Conservation (phyloP, 768 basidiomycete species). For the Tephrocybe sp. region DNA sequence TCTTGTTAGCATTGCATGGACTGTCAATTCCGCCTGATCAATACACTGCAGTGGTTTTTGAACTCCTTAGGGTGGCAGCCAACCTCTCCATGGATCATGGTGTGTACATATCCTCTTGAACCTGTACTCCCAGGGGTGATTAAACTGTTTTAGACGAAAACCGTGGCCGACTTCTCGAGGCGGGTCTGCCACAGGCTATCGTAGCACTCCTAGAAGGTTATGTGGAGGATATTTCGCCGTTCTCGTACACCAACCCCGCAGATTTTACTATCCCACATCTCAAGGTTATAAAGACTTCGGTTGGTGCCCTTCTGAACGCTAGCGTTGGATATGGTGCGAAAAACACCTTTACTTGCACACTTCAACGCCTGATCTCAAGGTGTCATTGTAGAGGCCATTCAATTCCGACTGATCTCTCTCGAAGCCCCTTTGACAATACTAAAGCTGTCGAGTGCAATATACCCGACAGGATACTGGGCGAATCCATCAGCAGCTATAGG, state of each 20-base stretch:
- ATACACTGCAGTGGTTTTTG: conserved; percentile 55
- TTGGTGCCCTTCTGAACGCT: conserved; percentile 79
- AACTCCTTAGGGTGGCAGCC: conserved; percentile 76
- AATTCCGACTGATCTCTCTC: conserved; percentile 62
- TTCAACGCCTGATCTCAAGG: too few relatives aligned
- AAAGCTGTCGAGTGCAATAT: conserved; percentile 65
- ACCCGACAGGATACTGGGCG: conserved; percentile 73
- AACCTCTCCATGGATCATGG: conserved; percentile 87
- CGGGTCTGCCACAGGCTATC: conserved; percentile 65
- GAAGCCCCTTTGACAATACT: conserved; percentile 71
- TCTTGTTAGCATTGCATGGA: conserved; percentile 54
- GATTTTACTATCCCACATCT: conserved; percentile 62
- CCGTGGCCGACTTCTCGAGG: conserved; percentile 67
- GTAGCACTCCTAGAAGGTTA: conserved; percentile 72
- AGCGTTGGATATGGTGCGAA: conserved; percentile 72
- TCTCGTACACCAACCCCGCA: conserved; percentile 38
- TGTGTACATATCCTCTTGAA: conserved; percentile 27
- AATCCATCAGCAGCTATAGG: conserved; percentile 20
- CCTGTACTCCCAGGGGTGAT: not conserved
- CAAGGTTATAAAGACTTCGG: conserved; percentile 71
- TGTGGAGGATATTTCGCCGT: conserved; percentile 43
- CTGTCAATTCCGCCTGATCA: conserved; percentile 41
- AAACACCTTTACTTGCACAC: too few relatives aligned
- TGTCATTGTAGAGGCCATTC: conserved; percentile 59
- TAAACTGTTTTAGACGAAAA: conserved; percentile 60